Conservation (phyloP, 257 asterid species). For the Solanum appendiculatum region DNA sequence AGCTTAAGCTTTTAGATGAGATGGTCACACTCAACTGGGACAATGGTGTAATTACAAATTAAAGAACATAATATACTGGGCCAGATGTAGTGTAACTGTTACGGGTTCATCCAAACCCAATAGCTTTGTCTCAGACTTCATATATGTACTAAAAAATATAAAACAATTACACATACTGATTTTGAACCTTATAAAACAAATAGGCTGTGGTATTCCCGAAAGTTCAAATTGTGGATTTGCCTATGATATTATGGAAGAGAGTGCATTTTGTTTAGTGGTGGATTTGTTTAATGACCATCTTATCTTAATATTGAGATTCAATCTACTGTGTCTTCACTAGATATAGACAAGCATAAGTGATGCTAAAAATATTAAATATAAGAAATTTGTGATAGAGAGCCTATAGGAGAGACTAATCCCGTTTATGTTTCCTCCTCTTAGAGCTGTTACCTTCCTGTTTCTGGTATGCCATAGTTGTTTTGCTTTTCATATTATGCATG, state of each 20-base stretch:
- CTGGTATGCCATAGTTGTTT: background rate
- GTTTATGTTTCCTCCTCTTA: background rate
- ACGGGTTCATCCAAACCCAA: background rate
- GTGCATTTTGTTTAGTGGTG: background rate
- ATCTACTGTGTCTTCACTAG: background rate
- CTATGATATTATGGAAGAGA: background rate
- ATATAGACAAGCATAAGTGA: background rate
- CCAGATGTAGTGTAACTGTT: background rate
- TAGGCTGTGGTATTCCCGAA: background rate
- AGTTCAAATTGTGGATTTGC: background rate
- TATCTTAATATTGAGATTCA: background rate
- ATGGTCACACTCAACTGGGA: background rate
- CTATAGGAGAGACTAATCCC: background rate
- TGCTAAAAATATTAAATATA: background rate
- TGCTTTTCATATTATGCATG: background rate
- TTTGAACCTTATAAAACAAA: background rate
- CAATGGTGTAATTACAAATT: background rate
- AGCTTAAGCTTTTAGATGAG: background rate
- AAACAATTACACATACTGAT: background rate
- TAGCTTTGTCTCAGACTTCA: background rate
- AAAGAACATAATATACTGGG: background rate
- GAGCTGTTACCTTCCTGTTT: background rate
- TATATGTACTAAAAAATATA: background rate
- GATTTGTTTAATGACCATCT: background rate
- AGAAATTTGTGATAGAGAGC: background rate